phyloP scores from a whole-genome alignment of 2,329 filamentous ascomycete species.

The Penicillium palitans region DNA sequence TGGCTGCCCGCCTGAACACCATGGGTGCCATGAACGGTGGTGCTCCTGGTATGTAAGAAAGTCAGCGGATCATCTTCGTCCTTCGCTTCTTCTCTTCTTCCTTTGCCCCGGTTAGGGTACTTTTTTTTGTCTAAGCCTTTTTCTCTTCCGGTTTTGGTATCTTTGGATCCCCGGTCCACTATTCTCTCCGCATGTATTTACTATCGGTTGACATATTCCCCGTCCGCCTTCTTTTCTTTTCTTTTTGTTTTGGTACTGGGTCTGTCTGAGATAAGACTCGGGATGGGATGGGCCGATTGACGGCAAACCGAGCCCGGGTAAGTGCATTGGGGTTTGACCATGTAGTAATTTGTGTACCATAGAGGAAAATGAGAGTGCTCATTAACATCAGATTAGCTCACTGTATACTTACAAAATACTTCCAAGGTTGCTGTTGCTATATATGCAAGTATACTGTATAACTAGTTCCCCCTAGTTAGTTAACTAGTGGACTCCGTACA shows the following conservation, averaged over 20 bases:
- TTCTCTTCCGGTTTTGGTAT: conserved; percentile 19
- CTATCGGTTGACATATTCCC: conserved; percentile 29
- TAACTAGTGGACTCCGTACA: no score
- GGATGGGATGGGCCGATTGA: conserved; percentile 8
- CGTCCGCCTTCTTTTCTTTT: conserved; percentile 18
- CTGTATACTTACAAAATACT: background rate
- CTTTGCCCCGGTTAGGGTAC: conserved; percentile 17
- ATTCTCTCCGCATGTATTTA: conserved; percentile 34
- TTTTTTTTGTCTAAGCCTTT: conserved; percentile 17
- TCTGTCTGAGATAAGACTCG: conserved; percentile 15
- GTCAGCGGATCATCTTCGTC: conserved; percentile 12
- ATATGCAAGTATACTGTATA: no score
- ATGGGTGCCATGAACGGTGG: conserved; percentile 51
- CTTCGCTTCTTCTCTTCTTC: conserved; percentile 17
- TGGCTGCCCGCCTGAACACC: conserved; percentile 69
- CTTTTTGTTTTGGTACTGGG: conserved; percentile 16
- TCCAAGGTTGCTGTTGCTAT: background rate
- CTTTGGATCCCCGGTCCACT: conserved; percentile 18
- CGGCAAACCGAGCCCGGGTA: conserved; percentile 10
- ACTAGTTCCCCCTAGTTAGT: background rate
- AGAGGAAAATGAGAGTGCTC: conserved; percentile 27
- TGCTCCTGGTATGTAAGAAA: conserved; percentile 35
- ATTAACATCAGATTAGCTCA: background rate
- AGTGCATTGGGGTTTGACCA: conserved; percentile 18
- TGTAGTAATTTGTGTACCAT: conserved; percentile 32